Conservation (phyloP, 2,329 filamentous ascomycete genomes). For the Cladosporium sp. region DNA sequence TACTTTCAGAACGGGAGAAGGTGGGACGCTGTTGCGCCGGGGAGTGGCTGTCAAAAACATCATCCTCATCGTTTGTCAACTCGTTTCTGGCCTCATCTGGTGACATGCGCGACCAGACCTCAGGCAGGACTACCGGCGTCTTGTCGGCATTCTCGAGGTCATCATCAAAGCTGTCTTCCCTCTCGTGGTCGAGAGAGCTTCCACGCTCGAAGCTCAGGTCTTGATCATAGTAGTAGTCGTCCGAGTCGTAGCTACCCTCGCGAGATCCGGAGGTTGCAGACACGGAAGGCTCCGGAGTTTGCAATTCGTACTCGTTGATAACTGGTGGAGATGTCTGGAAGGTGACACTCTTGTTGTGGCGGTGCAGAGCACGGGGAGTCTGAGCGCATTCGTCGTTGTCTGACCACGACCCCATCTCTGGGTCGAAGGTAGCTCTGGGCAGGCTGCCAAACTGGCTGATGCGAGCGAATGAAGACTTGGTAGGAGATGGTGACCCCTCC, state of each 20-base stretch:
- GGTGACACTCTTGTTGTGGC: constrained; percentile 93
- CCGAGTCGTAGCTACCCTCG: constrained; percentile 87
- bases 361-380: constrained; percentile 65
- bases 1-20: constrained; percentile 65
- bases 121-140: constrained; percentile 94
- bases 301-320: constrained; percentile 97
- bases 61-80: constrained; percentile 53
- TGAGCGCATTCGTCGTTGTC: constrained; percentile 59
- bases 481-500: constrained; percentile 72
- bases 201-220: constrained; percentile 60
- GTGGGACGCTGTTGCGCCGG: constrained; percentile 50
- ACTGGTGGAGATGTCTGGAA: constrained; percentile 92
- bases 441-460: constrained; percentile 57
- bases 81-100: constrained; percentile 57
- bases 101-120: constrained; percentile 85
- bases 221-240: constrained; percentile 66
- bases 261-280: constrained; percentile 85
- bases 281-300: constrained; percentile 84
- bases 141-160: constrained; percentile 95
- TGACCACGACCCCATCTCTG: constrained; percentile 64
- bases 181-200: constrained; percentile 59
- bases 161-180: constrained; percentile 82
- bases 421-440: constrained; percentile 53
- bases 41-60: constrained; percentile 59
- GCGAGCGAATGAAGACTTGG: constrained; percentile 81